These are phyloP conservation scores for Xylariaceae sp. DNA, from an alignment of 2,329 filamentous ascomycete species.

Conservation along the genomic window DNA sequence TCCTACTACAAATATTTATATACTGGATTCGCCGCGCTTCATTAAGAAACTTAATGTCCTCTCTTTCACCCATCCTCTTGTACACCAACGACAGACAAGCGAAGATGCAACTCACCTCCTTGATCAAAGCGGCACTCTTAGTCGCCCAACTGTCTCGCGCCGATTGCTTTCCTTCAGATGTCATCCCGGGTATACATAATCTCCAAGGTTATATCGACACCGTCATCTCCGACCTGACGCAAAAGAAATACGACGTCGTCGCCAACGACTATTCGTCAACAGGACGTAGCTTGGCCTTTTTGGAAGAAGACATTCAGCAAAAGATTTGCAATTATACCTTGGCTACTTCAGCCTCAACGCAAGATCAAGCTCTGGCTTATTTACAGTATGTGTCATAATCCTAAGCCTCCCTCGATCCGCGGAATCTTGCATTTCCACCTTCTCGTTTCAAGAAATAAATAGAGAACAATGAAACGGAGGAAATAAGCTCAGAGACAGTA, in stretches of 20 bases:
- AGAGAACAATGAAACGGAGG: too few relatives aligned
- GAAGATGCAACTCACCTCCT: neutral
- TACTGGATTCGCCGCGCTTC: neutral
- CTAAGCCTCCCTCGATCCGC: neutral
- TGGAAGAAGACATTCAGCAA: neutral
- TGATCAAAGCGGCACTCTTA: neutral
- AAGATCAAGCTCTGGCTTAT: neutral
- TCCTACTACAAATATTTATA: neutral
- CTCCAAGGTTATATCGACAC: neutral
- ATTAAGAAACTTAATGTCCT: neutral
- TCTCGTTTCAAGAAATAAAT: neutral
- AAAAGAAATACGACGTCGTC: neutral
- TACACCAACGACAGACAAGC: neutral
- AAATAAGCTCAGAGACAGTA: too few relatives aligned
- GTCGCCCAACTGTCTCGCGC: neutral
- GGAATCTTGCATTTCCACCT: neutral
- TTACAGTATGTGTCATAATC: neutral
- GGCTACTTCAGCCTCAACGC: neutral
- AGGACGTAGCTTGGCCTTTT: neutral
- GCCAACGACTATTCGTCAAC: constrained; percentile 1
- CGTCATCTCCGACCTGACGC: neutral
- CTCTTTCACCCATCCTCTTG: neutral
- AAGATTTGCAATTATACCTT: neutral
- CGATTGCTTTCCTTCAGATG: neutral
- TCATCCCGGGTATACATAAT: neutral